Conservation (phyloP, 2,329 filamentous ascomycete species). For the Cryphonectria japonica region DNA sequence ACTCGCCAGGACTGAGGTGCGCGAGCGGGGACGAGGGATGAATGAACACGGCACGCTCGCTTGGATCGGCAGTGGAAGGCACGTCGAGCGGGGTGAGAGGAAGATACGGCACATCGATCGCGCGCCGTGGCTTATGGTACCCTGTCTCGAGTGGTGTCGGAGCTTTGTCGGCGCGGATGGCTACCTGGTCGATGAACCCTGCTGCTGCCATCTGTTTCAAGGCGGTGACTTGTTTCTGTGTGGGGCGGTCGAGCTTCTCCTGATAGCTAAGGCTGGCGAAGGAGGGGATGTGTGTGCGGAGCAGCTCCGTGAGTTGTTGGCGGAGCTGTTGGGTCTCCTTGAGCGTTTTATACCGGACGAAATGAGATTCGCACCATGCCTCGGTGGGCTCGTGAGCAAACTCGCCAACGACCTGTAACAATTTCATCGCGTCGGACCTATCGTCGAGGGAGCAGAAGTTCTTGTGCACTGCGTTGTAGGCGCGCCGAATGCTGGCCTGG, state of each 20-base stretch:
- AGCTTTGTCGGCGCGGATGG: slow-evolving; percentile 86
- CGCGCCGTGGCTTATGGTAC: slow-evolving; percentile 73
- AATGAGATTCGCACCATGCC: slow-evolving; percentile 79
- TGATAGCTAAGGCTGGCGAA: slow-evolving; percentile 61
- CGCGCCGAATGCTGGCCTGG: slow-evolving; percentile 64
- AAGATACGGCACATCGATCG: slow-evolving; percentile 89
- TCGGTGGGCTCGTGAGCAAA: slow-evolving; percentile 77
- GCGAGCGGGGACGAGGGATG: slow-evolving; percentile 85
- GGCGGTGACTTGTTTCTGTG: slow-evolving; percentile 71
- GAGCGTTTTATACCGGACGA: slow-evolving; percentile 84
- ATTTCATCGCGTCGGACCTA: slow-evolving; percentile 84
- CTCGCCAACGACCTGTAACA: slow-evolving; percentile 85
- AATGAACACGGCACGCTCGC: slow-evolving; percentile 77
- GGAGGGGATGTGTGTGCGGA: slow-evolving; percentile 72
- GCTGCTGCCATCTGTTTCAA: slow-evolving; percentile 91
- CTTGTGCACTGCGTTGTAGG: slow-evolving; percentile 72
- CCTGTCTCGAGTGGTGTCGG: slow-evolving; percentile 69
- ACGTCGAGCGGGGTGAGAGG: slow-evolving; percentile 74
- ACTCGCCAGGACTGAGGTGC: slow-evolving; percentile 68
- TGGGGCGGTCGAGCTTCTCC: slow-evolving; percentile 61
- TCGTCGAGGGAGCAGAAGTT: slow-evolving; percentile 82
- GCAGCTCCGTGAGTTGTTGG: slow-evolving; percentile 78
- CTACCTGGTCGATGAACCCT: slow-evolving; percentile 92
- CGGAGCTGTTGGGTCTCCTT: slow-evolving; percentile 84
- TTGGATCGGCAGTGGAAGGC: slow-evolving; percentile 42